Evolutionary conservation across 352 stramenopile species (phyloP), one percentile per base, ranked within the genome.

Genomic region (Globisporangium perplexum): DNA sequence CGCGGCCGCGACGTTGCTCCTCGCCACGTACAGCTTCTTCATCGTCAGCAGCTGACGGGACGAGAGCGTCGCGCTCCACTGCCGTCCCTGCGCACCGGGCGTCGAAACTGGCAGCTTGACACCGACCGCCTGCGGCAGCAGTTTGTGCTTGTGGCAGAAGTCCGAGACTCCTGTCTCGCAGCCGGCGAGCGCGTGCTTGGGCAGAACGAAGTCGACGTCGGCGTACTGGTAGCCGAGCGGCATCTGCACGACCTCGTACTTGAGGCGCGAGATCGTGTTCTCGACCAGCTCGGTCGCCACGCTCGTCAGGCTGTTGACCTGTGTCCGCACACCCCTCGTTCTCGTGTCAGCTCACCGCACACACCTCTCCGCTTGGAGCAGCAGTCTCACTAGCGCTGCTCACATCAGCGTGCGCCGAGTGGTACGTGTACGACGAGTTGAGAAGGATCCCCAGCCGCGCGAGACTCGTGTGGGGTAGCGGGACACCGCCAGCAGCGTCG

Each of bases 201-300:
- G 53, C 17, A 59, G 24, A 33, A 59, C 53, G 30, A 59, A 59
- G 7, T 17, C 17, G 10, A 59, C 43, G 12, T 52, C 53, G 30
- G 43, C n/a, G 17, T 2, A 12, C 14, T 2, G 15, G 4, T 15
- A 15, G 6, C n/a, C 28, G 6, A 23, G 15, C 17, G 31, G 7
- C 5, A 59, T 2, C 10, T 12, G 10, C 17, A 53, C 43, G 20
- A 59, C 35, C 11, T 59, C 45, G 23, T 41, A 39, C n/a, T 42
- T 47, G 44, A 59, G 45, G 1, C 44, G 31, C 18, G 53, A 59
- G 31, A 59, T 59, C 24, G 53, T 59, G 12, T 59, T 46, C 3
- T 33, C 22, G 10, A 59, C 26, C 45, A 39, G 43, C n/a, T 53
- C 43, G 1, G 44, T 47, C 23, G 44, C 33, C 7, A 10, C 43